Evolutionary conservation across 495 filamentous ascomycete species (phyloP), one percentile per base, ranked within the genome.

Genomic region (Xylaria palmicola): DNA sequence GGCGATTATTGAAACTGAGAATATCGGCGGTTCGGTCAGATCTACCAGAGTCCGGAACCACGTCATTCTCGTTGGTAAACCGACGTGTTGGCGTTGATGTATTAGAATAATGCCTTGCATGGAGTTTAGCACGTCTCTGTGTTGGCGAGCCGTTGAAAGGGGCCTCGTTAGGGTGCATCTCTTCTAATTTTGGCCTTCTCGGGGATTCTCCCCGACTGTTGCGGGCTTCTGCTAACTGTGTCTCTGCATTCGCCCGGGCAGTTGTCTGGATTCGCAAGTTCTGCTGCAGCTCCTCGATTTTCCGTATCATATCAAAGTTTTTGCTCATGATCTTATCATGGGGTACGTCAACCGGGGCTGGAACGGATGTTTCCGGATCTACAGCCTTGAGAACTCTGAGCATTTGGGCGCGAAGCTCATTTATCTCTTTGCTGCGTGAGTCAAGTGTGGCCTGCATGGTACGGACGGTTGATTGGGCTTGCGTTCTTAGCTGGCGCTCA

Each of bases 21-120:
- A 91, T 93, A 72, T 98, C 94, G 39, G 93, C 88, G 0, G 93
- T 97, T 29, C 86, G 82, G 67, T 98, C 94, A 13, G 93, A 97
- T 30, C 90, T 86, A 55, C 84, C 85, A 30, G 93, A 97, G 73
- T 97, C 90, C 49, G 86, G 79, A 26, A 77, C 66, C 34, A 73
- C 64, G 19, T 81, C 79, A 56, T 88, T 86, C 0, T 87, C 84
- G 55, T 87, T 84, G 15, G 37, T 19, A 62, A 89, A 81, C 34
- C 89, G 84, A 43, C 88, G 82, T 51, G 87, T 88, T 10, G 91
- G 90, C 0, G 90, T 92, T 40, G 92, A 85, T 47, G 89, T 78
- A 64, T 88, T 87, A 29, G 91, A 88, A 67, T 88, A 87, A 26
- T 84, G 85, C 62, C 89, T 88, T 9, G 75, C 76, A 59, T 93